phyloP scores from a whole-genome alignment of 73 alveolate species.

The Uronychia binucleata region DNA sequence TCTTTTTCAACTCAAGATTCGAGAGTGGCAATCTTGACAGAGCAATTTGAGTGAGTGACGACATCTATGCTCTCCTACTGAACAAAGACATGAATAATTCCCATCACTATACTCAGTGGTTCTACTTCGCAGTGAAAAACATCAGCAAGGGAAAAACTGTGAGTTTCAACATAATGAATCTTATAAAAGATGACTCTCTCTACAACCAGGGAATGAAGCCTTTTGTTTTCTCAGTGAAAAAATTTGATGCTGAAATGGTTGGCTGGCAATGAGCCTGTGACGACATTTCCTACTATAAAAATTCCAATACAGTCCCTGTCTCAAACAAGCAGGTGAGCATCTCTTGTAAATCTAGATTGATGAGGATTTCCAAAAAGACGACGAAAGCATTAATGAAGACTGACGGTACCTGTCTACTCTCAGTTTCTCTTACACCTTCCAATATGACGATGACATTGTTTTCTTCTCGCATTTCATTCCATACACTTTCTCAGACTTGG shows the following conservation, averaged over 20 bases:
- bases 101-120: constrained; percentile 75
- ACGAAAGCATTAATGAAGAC: too few species aligned
- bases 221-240: constrained; percentile 57
- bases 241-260: constrained; percentile 7
- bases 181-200: constrained; percentile 73
- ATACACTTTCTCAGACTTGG: constrained; percentile 75
- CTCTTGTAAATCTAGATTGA: neutral
- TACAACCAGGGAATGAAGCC: constrained; percentile 83
- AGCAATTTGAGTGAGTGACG: constrained; percentile 28
- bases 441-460: constrained; percentile 82
- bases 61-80: constrained; percentile 56
- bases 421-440: constrained; percentile 76
- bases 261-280: constrained; percentile 76
- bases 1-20: constrained; percentile 74
- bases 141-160: constrained; percentile 57
- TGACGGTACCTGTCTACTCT: constrained; percentile 73
- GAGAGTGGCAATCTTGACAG: constrained; percentile 64
- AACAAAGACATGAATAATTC: constrained; percentile 72
- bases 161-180: constrained; percentile 64
- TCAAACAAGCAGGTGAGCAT: constrained; percentile 30
- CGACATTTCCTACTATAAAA: constrained; percentile 63
- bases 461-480: constrained; percentile 88
- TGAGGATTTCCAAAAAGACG: too few species aligned
- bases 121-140: constrained; percentile 69
- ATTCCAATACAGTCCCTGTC: constrained; percentile 31